Percentiles rank a stretch among this genome's conserved stretches.
These are phyloP conservation scores for Mucor lusitanicus DNA, from an alignment of 371 early-diverging fungal species.

Conservation along the genomic window DNA sequence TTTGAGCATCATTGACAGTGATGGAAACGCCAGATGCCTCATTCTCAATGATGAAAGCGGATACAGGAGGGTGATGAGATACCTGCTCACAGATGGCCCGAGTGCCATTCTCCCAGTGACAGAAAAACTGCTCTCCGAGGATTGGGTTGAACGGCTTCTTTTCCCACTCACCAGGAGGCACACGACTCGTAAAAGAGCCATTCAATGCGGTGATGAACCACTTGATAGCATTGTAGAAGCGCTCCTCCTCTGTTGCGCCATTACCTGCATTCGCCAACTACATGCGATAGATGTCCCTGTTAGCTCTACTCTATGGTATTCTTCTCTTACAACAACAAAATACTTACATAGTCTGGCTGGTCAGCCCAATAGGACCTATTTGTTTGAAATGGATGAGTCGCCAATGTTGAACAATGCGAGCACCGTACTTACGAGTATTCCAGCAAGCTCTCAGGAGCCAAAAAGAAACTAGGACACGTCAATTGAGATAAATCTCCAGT, in stretches of 20 bases:
- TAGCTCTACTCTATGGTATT: neutral
- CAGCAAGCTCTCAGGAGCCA: constrained; percentile 72
- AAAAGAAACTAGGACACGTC: constrained; percentile 77
- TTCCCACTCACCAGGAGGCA: constrained; percentile 72
- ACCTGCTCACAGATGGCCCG: constrained; percentile 74
- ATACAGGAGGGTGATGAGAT: constrained; percentile 80
- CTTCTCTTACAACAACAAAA: neutral
- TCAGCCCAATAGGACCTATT: constrained; percentile 51
- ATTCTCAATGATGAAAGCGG: constrained; percentile 71
- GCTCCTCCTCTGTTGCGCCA: constrained; percentile 62
- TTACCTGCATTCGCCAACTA: constrained; percentile 57
- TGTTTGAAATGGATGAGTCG: neutral
- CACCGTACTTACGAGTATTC: constrained; percentile 71
- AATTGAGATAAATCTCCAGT: constrained; percentile 80
- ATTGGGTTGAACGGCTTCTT: constrained; percentile 89
- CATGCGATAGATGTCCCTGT: neutral
- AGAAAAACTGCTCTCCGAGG: constrained; percentile 79
- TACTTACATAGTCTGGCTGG: constrained; percentile 43
- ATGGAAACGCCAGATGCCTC: constrained; percentile 66
- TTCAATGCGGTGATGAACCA: constrained; percentile 83
- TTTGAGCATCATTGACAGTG: constrained; percentile 81
- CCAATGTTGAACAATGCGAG: neutral
- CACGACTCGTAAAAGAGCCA: constrained; percentile 69
- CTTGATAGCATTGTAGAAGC: constrained; percentile 69
- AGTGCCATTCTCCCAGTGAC: constrained; percentile 68